Evolutionary conservation across 2,329 filamentous ascomycete genomes (phyloP).

Genomic region (Alternaria sp.): DNA sequence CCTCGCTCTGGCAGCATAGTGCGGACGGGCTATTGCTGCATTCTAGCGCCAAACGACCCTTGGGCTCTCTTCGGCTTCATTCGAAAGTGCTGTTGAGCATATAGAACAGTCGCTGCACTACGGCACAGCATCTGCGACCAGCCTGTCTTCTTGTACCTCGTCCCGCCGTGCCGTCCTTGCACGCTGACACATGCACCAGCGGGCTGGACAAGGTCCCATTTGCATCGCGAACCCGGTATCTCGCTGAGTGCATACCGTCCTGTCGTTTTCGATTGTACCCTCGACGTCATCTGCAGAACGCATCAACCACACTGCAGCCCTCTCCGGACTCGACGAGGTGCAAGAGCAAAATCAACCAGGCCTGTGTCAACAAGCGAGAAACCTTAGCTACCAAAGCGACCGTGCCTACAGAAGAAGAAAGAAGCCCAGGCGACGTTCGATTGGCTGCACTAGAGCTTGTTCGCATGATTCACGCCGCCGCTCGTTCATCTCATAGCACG

Average conservation of each 20-base stretch:
- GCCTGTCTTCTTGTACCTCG: slow-evolving; percentile 19
- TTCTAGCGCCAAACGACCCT: slow-evolving; percentile 30
- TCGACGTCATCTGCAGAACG: slow-evolving; percentile 18
- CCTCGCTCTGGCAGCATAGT: slow-evolving; percentile 38
- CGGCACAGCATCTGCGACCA: slow-evolving; percentile 23
- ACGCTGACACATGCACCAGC: slow-evolving; percentile 28
- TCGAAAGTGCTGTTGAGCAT: slow-evolving; percentile 24
- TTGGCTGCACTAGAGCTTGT: slow-evolving; percentile 27
- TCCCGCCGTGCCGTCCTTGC: slow-evolving; percentile 18
- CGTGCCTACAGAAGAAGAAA: slow-evolving; percentile 12
- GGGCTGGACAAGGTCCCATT: slow-evolving; percentile 26
- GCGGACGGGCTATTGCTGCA: slow-evolving; percentile 35
- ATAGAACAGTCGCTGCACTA: slow-evolving; percentile 28
- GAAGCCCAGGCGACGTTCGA: slow-evolving; percentile 13
- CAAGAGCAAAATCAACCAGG: slow-evolving; percentile 3
- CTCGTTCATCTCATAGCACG: slow-evolving; percentile 32
- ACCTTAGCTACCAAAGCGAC: slow-evolving; percentile 5
- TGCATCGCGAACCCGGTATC: slow-evolving; percentile 25
- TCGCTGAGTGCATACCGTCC: slow-evolving; percentile 31
- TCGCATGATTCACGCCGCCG: slow-evolving; percentile 31
- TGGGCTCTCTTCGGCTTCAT: slow-evolving; percentile 21
- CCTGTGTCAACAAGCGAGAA: slow-evolving; percentile 1
- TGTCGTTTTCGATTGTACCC: slow-evolving; percentile 31
- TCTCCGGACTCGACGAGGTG: slow-evolving; percentile 1
- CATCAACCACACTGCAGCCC: slow-evolving; percentile 3